Percentiles rank a stretch among this genome's conserved stretches.
Evolutionary conservation across 495 filamentous ascomycete species (phyloP).

Genomic region (Pyrenula massariospora): DNA sequence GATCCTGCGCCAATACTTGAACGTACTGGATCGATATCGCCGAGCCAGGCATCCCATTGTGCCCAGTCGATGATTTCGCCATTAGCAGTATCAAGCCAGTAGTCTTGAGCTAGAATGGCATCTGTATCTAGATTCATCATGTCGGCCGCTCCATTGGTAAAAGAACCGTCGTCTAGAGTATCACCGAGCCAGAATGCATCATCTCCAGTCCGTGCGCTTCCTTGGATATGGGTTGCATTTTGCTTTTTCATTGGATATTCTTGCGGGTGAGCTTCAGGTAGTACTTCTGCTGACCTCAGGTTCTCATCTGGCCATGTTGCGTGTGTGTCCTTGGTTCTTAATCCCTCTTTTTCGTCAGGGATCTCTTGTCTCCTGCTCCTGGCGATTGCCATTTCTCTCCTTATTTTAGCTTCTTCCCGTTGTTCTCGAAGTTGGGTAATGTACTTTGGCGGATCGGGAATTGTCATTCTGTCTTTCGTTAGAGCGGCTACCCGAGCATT

Average conservation of each 20-base stretch:
- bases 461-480: too few species aligned
- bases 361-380: too few species aligned
- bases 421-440: too few species aligned
- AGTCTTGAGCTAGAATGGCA: conserved; percentile 11
- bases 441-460: too few species aligned
- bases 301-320: too few species aligned
- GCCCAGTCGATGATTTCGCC: conserved; percentile 13
- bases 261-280: conserved; percentile 6
- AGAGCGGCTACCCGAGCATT: too few species aligned
- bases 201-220: conserved; percentile 2
- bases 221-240: conserved; percentile 4
- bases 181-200: conserved; percentile 13
- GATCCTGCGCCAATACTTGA: conserved; percentile 2
- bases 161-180: conserved; percentile 6
- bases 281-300: too few species aligned
- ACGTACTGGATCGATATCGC: conserved; percentile 11
- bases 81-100: conserved; percentile 3
- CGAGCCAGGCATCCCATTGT: conserved; percentile 23
- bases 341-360: too few species aligned
- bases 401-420: too few species aligned
- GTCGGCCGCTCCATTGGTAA: conserved; percentile 1
- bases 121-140: conserved; percentile 15
- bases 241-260: conserved; percentile 5
- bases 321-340: too few species aligned
- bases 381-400: too few species aligned